A percentile compares a stretch with the other conserved stretches of the same genome.
Evolutionary conservation across 2,329 filamentous ascomycete genomes (phyloP).

Genomic region (Purpureocillium takamizusanense): DNA sequence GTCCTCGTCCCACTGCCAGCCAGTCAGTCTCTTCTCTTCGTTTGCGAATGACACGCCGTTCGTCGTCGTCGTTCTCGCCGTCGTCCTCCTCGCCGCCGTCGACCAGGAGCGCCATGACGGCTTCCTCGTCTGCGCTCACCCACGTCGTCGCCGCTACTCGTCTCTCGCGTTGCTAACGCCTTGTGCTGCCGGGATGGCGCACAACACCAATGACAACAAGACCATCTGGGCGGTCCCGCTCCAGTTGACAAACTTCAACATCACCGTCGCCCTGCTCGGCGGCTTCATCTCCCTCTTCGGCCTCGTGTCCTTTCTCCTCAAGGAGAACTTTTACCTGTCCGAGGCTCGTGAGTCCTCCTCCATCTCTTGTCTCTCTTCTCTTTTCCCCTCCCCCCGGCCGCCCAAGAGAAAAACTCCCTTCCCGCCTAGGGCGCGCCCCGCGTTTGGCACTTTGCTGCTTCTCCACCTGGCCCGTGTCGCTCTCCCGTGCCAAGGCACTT

Average conservation of each 20-base stretch:
- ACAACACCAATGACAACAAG: no score
- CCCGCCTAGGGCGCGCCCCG: neutral
- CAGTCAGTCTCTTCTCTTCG: no score
- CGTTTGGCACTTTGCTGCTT: no score
- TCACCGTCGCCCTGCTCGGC: constrained; percentile 69
- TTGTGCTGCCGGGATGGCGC: constrained; percentile 10
- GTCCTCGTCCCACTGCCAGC: no score
- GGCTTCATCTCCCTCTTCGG: constrained; percentile 89
- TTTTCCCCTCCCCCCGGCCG: neutral
- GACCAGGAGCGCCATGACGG: constrained; percentile 4
- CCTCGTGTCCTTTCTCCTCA: constrained; percentile 78
- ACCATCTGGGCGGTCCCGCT: constrained; percentile 35
- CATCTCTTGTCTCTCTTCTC: no score
- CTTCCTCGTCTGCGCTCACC: constrained; percentile 1
- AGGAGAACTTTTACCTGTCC: constrained; percentile 84
- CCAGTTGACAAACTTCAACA: constrained; percentile 69
- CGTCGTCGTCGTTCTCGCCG: no score
- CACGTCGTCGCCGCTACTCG: neutral
- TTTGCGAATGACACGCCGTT: no score
- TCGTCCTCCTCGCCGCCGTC: neutral
- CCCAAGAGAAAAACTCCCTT: no score
- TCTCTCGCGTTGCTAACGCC: constrained; percentile 11
- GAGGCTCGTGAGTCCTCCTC: constrained; percentile 62
- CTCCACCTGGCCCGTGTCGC: neutral
- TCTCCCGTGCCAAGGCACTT: neutral